phyloP scores from a whole-genome alignment of 495 filamentous ascomycete genomes.

The Aspergillus taichungensis region DNA sequence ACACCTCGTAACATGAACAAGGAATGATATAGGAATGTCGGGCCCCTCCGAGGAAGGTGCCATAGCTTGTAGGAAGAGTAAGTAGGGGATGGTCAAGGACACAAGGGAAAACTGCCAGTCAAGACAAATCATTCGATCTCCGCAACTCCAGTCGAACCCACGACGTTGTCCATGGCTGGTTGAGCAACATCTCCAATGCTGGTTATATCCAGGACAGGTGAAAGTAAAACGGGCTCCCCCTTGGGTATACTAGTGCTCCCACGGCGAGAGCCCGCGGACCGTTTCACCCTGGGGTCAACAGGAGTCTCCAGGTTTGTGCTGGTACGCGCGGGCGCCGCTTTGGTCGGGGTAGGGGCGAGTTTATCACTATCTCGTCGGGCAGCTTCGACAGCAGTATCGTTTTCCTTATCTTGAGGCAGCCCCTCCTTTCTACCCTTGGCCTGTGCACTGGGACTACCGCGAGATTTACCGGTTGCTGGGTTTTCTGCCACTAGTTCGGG shows the following conservation, averaged over 20 bases:
- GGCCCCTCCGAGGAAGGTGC: not conserved
- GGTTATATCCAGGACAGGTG: conserved; percentile 9
- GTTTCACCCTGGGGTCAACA: conserved; percentile 9
- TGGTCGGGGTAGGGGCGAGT: conserved; percentile 9
- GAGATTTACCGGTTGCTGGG: conserved; percentile 13
- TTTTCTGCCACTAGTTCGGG: conserved; percentile 6
- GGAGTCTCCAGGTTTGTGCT: conserved; percentile 15
- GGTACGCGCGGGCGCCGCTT: conserved; percentile 8
- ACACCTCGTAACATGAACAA: no score
- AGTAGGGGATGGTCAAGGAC: not conserved
- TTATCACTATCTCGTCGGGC: conserved; percentile 9
- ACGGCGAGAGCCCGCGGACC: conserved; percentile 9
- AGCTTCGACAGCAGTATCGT: conserved; percentile 11
- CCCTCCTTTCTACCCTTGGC: conserved; percentile 38
- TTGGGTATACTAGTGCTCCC: conserved; percentile 7
- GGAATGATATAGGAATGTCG: not conserved
- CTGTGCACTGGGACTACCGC: conserved; percentile 25
- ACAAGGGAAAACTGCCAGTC: conserved; percentile 1
- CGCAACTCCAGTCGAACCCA: conserved; percentile 3
- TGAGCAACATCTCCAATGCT: conserved; percentile 8
- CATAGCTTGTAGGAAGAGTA: not conserved
- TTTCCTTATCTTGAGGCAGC: conserved; percentile 13
- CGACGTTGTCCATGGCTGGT: conserved; percentile 9
- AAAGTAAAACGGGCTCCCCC: conserved; percentile 8
- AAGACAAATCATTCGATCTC: conserved; percentile 10